Evolutionary conservation across 2,329 filamentous ascomycete genomes (phyloP), one percentile per base, ranked within the genome.

Genomic region (Ceratocystis destructans): DNA sequence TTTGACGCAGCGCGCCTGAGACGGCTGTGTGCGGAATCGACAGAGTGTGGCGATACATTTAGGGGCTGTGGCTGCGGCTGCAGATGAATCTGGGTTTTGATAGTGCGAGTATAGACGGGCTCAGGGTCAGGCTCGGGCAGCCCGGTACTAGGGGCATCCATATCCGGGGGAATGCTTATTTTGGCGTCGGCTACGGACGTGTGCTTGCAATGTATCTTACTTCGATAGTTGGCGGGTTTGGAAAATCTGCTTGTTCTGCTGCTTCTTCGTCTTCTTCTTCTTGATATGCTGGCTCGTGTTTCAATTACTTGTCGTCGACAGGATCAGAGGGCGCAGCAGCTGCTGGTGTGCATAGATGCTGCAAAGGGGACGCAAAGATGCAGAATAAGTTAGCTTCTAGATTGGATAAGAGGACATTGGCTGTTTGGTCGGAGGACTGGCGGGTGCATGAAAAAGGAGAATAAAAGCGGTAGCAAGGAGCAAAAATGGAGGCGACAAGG

Each of bases 11-110:
- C 41, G 28, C 66, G 66, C 37, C 66, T 50, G 12, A 68, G 25
- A 15, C 66, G 64, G 53, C 64, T 66, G 22, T 68, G 66, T 7
- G 64, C 37, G 31, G 66, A 68, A 41, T 68, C 66, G 25, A 68
- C 33, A 50, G 66, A 64, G 33, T 53, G 50, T 22, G 61, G 64
- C 22, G 64, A 66, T 12, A 66, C 12, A 22, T 61, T 68, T n/a
- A 41, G 28, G 10, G 48, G 64, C 33, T 33, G 55, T 3, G 64
- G 62, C 15, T 33, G 55, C 5, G 64, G 62, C 15, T 63, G 44
- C 15, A 65, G 28, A 31, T 46, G 64, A 22, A 64, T 59, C 59
- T 65, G 65, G 17, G 64, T 68, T 57, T 61, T 48, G 8, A 68
- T 61, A 3, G 64, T 63, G 50, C 55, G 66, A 20, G 59, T 20